phyloP scores from a whole-genome alignment of 2,329 filamentous ascomycete genomes.

The Chrysosporium queenslandicum region DNA sequence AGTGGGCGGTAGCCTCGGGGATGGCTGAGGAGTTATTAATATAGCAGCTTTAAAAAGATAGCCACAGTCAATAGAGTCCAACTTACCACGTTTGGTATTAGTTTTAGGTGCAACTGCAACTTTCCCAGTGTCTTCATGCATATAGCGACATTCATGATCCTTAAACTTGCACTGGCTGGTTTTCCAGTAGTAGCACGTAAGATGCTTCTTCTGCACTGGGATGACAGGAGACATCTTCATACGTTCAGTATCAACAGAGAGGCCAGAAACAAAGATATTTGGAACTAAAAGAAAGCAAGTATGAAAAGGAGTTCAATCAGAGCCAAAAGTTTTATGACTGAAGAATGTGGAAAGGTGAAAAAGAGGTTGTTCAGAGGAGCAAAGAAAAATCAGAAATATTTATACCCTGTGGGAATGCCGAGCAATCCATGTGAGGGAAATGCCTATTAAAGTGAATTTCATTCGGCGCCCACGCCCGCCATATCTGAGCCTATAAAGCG shows the following conservation, averaged over 20 bases:
- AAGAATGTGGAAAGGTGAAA: neutral
- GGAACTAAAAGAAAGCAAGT: neutral
- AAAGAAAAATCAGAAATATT: neutral
- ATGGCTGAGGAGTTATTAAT: neutral
- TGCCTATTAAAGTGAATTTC: neutral
- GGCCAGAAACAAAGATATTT: neutral
- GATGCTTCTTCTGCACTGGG: slow-evolving; percentile 18
- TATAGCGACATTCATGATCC: slow-evolving; percentile 23
- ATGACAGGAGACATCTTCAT: neutral
- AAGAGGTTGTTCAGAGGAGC: neutral
- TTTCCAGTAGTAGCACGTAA: slow-evolving; percentile 28
- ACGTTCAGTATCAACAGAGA: neutral
- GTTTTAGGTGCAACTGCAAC: slow-evolving; percentile 10
- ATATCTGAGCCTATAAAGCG: neutral
- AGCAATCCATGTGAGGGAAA: neutral
- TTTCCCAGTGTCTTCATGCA: slow-evolving; percentile 24
- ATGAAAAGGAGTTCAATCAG: neutral
- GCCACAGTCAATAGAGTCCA: neutral
- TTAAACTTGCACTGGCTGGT: slow-evolving; percentile 21
- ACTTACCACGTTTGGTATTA: neutral
- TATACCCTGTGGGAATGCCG: neutral
- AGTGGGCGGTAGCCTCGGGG: too few species aligned
- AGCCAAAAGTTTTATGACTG: neutral
- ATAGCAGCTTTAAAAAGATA: neutral
- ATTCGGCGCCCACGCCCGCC: neutral